phyloP scores from a whole-genome alignment of 306 rosid genomes.

The Inga leiocalycina region DNA sequence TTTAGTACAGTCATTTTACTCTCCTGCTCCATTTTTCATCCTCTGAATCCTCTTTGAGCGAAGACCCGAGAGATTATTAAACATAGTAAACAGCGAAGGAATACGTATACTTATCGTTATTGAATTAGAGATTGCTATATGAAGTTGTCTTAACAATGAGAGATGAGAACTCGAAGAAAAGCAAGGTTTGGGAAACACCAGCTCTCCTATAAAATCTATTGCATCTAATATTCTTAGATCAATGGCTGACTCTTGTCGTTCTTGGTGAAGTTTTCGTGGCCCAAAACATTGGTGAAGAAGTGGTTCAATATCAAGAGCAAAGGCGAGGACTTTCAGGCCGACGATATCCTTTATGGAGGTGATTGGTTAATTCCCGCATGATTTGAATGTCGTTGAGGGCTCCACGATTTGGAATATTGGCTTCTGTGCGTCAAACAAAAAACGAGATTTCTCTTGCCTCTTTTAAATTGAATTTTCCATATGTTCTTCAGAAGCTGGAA shows the following conservation, averaged over 20 bases:
- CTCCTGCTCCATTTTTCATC: slow-evolving; percentile 22
- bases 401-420: slow-evolving; percentile 35
- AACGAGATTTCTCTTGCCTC: slow-evolving; percentile 25
- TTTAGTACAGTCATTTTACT: slow-evolving; percentile 1
- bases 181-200: slow-evolving; percentile 80
- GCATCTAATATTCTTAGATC: slow-evolving; percentile 32
- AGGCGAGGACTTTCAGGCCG: slow-evolving; percentile 78
- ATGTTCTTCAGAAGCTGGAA: slow-evolving; percentile 28
- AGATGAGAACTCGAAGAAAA: slow-evolving; percentile 87
- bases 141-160: slow-evolving; percentile 85
- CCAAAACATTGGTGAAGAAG: slow-evolving; percentile 87
- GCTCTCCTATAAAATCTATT: slow-evolving; percentile 28
- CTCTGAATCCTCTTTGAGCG: not conserved
- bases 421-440: slow-evolving; percentile 24
- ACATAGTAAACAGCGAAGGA: slow-evolving; percentile 17
- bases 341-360: slow-evolving; percentile 71
- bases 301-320: slow-evolving; percentile 91
- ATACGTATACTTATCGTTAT: slow-evolving; percentile 11
- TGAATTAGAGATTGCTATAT: slow-evolving; percentile 51
- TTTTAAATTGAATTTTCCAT: slow-evolving; percentile 10
- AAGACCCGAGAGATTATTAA: not conserved
- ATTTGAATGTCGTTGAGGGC: slow-evolving; percentile 40
- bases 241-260: slow-evolving; percentile 43
- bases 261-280: slow-evolving; percentile 86
- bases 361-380: slow-evolving; percentile 41